phyloP scores from a whole-genome alignment of 352 stramenopile species.

The Phytophthora lateralis region DNA sequence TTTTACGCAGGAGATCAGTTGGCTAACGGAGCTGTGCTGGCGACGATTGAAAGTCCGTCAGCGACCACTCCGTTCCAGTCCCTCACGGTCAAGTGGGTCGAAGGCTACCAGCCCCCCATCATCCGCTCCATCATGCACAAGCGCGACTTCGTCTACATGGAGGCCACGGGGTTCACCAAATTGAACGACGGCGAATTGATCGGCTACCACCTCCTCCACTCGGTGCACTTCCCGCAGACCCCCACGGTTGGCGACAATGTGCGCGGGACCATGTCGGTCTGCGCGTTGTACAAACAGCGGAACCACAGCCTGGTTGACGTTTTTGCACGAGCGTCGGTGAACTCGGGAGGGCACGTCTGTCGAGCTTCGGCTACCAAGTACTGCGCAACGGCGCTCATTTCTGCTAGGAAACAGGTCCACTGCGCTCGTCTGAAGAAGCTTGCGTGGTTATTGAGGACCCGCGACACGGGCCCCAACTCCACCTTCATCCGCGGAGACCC shows the following conservation, averaged over 20 bases:
- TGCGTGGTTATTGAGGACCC: constrained; percentile 37
- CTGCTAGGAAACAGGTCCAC: constrained; percentile 44
- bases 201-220: constrained; percentile 73
- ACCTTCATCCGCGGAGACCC: constrained; percentile 21
- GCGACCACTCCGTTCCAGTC: constrained; percentile 49
- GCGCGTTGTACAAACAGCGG: constrained; percentile 55
- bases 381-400: constrained; percentile 46
- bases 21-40: constrained; percentile 43
- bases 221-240: constrained; percentile 58
- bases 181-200: constrained; percentile 49
- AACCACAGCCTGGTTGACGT: constrained; percentile 56
- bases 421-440: constrained; percentile 67
- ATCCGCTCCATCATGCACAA: constrained; percentile 39
- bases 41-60: constrained; percentile 41
- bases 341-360: constrained; percentile 50
- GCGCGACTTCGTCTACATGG: constrained; percentile 45
- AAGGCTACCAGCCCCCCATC: constrained; percentile 30
- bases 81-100: constrained; percentile 55
- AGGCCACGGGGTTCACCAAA: constrained; percentile 43
- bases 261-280: constrained; percentile 61
- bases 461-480: not conserved
- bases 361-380: constrained; percentile 56
- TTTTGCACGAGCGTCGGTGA: constrained; percentile 43
- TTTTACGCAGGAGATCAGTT: constrained; percentile 45
- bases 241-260: constrained; percentile 40